Conservation (phyloP, 2,329 filamentous ascomycete genomes). For the Penicillium sp. region DNA sequence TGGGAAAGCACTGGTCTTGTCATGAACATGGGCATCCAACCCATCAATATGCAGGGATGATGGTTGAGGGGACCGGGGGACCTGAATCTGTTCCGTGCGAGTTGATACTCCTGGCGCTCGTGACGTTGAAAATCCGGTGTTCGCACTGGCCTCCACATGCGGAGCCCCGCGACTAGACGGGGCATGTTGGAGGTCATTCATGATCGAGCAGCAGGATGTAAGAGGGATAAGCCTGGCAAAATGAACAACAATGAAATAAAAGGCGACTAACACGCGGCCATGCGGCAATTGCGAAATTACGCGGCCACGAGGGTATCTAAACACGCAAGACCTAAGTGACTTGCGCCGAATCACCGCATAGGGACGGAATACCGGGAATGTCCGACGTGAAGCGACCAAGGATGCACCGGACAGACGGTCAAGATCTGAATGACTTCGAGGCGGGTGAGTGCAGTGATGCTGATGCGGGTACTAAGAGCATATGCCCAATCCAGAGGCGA, state of each 20-base stretch:
- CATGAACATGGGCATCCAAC: conserved; percentile 12
- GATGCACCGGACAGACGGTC: conserved; percentile 10
- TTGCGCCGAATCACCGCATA: conserved; percentile 24
- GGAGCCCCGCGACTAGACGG: conserved; percentile 16
- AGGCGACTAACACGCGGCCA: conserved; percentile 11
- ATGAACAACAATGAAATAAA: background rate
- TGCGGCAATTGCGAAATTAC: conserved; percentile 17
- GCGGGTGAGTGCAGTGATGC: conserved; percentile 9
- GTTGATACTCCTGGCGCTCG: conserved; percentile 1
- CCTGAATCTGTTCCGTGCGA: conserved; percentile 15
- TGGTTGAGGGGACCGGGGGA: conserved; percentile 19
- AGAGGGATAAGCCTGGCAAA: background rate
- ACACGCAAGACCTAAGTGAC: conserved; percentile 11
- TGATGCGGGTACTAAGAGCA: conserved; percentile 12
- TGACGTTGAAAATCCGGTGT: conserved; percentile 11
- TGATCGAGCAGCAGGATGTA: conserved; percentile 4
- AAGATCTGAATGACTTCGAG: conserved; percentile 16
- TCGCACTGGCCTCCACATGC: conserved; percentile 20
- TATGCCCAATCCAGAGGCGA: conserved; percentile 24
- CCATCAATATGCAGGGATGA: conserved; percentile 21
- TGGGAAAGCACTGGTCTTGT: conserved; percentile 6
- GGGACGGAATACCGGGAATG: conserved; percentile 18
- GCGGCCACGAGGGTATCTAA: conserved; percentile 17
- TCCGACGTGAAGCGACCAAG: conserved; percentile 17
- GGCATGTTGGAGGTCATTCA: conserved; percentile 16